Conservation (phyloP, 495 filamentous ascomycete genomes). For the Penicillium tannophilum region DNA sequence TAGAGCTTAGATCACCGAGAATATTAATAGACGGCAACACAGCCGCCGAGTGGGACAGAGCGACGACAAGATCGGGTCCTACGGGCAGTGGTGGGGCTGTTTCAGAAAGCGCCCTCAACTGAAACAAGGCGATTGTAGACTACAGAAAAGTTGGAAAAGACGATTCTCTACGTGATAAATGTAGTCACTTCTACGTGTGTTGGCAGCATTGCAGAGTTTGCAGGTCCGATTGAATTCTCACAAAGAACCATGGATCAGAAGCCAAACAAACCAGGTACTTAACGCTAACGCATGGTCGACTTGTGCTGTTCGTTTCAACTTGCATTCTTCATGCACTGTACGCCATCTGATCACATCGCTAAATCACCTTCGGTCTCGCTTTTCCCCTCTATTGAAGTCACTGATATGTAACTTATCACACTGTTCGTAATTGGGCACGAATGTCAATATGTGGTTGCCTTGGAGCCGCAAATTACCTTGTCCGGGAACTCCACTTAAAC, state of each 20-base stretch:
- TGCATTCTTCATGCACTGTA: neutral
- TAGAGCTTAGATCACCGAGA: constrained; percentile 9
- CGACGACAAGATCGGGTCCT: constrained; percentile 26
- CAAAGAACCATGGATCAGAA: constrained; percentile 8
- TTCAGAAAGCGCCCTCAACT: constrained; percentile 35
- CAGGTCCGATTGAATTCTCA: constrained; percentile 9
- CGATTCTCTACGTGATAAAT: neutral
- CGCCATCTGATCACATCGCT: neutral
- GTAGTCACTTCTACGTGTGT: neutral
- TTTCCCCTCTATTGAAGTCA: neutral
- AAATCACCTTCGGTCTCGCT: neutral
- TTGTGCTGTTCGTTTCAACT: neutral
- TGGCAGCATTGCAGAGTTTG: neutral
- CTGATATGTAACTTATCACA: neutral
- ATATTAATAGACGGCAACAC: constrained; percentile 36
- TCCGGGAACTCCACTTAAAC: constrained; percentile 15
- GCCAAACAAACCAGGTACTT: neutral
- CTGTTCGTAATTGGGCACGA: neutral
- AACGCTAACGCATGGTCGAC: neutral
- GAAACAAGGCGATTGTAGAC: constrained; percentile 24
- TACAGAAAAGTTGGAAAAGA: neutral
- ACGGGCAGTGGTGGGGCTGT: constrained; percentile 30
- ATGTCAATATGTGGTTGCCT: constrained; percentile 23
- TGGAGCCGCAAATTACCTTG: constrained; percentile 24
- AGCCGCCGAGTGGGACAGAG: constrained; percentile 26